Percentiles rank a stretch among this genome's conserved stretches.
Evolutionary conservation across 106 monocot genomes (phyloP).

Genomic region (Chionographis japonica): DNA sequence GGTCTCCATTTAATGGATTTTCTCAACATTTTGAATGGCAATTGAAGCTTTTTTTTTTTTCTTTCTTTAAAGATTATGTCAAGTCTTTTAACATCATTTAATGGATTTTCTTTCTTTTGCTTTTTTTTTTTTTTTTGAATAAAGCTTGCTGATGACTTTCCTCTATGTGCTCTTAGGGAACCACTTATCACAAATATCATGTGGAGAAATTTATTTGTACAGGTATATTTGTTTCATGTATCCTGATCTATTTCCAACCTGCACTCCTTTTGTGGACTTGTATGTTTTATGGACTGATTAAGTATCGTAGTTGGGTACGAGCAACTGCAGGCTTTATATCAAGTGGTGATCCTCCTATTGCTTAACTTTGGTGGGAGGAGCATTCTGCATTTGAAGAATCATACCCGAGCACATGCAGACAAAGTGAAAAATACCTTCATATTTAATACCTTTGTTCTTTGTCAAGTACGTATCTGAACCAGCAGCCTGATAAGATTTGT

Average conservation of each 20-base stretch:
- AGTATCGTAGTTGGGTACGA: neutral
- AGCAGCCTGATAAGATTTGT: too few relatives aligned
- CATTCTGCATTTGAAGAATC: constrained; percentile 42
- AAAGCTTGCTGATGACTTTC: too few relatives aligned
- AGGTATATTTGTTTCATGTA: constrained; percentile 33
- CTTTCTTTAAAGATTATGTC: too few relatives aligned
- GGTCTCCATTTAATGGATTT: too few relatives aligned
- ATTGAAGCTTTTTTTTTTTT: too few relatives aligned
- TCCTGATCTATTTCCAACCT: neutral
- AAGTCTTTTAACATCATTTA: too few relatives aligned
- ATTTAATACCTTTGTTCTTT: constrained; percentile 77
- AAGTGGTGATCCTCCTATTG: constrained; percentile 52
- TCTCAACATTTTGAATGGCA: too few relatives aligned
- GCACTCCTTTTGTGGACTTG: neutral
- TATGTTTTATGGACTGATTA: neutral
- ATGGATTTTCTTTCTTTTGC: too few relatives aligned
- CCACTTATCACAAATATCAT: constrained; percentile 79
- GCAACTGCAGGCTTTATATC: constrained; percentile 53
- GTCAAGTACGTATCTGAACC: constrained; percentile 37
- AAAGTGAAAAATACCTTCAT: constrained; percentile 77
- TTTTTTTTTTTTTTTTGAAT: too few relatives aligned
- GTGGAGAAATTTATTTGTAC: constrained; percentile 86
- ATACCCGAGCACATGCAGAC: constrained; percentile 43
- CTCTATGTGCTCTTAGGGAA: constrained; percentile 33
- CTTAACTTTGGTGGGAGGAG: constrained; percentile 58